Base-by-base conservation (phyloP, 139 green algal genomes). In the Microglena sp. region DNA sequence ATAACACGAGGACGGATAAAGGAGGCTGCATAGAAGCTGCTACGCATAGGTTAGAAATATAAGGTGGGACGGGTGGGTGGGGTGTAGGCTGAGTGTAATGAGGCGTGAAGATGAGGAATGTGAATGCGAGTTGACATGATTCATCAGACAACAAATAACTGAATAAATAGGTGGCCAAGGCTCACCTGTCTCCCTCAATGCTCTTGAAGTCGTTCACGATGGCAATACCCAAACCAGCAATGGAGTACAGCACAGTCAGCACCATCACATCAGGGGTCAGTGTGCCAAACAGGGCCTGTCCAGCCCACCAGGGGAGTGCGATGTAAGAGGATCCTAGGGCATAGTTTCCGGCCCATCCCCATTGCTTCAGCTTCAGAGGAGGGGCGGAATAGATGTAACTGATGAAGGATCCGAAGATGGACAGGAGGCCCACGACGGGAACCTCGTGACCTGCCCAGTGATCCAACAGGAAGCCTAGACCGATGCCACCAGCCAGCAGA, bases 191-290 rank as follows among this genome's bases (percentile, higher is more conserved):
- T 44, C 90, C 90, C 76, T 97, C 91, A 64, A 97, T 97, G 70
- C 72, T 89, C 74, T 99, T 99, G 85, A 99, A 99, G 80, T 99
- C 94, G 78, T 99, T 99, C 31, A 99, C 94, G 60, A 98, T 99
- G 68, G 94, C 94, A 69, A 99, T 99, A 68, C 94, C 94, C 64
- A 99, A 81, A 18, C 94, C 93, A 21, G 91, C 88, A 35, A 78
- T 87, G 45, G 91, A 97, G 89, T 99, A 99, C 4, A 97, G 81
- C 58, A 99, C 73, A 0, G 94, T 99, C 2, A 99, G 80, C 30
- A 96, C 74, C 66, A 96, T 86, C 7, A 99, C 91, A 57, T 98
- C 93, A 7, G 56, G 67, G 0, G 83, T 86, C 24, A 99, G 82
- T 4, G 80, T 90, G 45, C 93, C 93, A 72, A 99, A 99, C 66